Evolutionary conservation across 2,329 filamentous ascomycete species (phyloP), one percentile per base, ranked within the genome.

Genomic region (Neonectria magnoliae): DNA sequence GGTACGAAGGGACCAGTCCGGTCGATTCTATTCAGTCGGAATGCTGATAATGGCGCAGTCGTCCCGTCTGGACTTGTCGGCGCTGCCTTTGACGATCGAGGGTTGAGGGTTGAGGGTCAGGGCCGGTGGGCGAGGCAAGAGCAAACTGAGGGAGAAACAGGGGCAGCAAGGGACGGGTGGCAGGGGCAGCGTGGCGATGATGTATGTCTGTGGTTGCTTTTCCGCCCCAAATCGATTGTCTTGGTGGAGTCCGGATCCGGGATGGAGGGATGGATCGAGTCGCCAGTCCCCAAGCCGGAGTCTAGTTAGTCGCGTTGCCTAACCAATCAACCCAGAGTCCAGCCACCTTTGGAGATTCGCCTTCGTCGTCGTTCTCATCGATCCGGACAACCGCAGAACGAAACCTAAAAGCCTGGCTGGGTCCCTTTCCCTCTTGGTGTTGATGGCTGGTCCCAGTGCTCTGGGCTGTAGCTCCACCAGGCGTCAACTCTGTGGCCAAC

Each of bases 211-310:
- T 73, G 73, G 74, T 75, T 72, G 68, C 72, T 75, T 72, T 73
- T 69, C 67, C 69, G 71, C 73, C 73, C 71, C 73, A 73, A 72
- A 71, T 74, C 71, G 73, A 73, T 69, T 69, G 69, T 68, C 64
- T 60, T 67, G 69, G 75, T 76, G 76, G 76, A 73, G 73, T 76
- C 76, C 75, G 75, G 75, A 78, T 78, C 75, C 76, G 76, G 72
- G 72, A 70, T 70, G 72, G 71, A 70, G 71, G 70, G 65, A 73
- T 71, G 69, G 67, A 73, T 74, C 68, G 67, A 71, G 68, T 73
- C 63, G 70, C 62, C 68, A 59, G 53, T 54, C 54, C 59, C 62
- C 66, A 69, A 67, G 65, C 65, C 67, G 59, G 69, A 74, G 70
- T 66, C 65, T 70, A 54, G 56, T 66, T 74, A 73, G 72, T 74